Evolutionary conservation across 2,329 filamentous ascomycete genomes (phyloP).

Genomic region (Malbranchea zuffiana): DNA sequence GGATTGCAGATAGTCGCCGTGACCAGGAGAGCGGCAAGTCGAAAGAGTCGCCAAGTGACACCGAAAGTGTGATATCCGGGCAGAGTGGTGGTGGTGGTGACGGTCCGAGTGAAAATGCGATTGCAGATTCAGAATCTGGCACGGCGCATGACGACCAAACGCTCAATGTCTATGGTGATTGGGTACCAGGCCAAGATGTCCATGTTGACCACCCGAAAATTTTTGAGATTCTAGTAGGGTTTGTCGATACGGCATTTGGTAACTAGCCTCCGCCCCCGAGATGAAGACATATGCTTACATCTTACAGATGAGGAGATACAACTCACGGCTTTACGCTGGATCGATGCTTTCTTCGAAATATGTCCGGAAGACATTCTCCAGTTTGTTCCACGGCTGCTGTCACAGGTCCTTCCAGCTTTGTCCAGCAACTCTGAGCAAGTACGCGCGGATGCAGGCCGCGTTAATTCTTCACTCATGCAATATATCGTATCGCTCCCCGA

Average conservation of each 20-base stretch:
- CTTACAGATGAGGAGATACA: constrained; percentile 74
- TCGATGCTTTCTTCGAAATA: constrained; percentile 92
- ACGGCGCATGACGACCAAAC: constrained; percentile 46
- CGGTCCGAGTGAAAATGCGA: constrained; percentile 45
- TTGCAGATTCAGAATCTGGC: constrained; percentile 37
- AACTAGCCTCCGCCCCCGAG: constrained; percentile 6
- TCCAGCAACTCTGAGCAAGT: constrained; percentile 85
- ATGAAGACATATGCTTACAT: constrained; percentile 12
- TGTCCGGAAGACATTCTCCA: constrained; percentile 92
- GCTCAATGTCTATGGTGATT: constrained; percentile 70
- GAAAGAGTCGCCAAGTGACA: constrained; percentile 61
- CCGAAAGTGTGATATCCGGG: constrained; percentile 48
- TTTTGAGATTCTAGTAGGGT: constrained; percentile 79
- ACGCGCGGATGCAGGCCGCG: constrained; percentile 72
- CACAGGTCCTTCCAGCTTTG: constrained; percentile 86
- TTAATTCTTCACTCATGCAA: constrained; percentile 84
- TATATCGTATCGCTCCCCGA: constrained; percentile 87
- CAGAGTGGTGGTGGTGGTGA: constrained; percentile 28
- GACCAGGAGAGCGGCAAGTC: constrained; percentile 54
- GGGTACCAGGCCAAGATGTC: constrained; percentile 94
- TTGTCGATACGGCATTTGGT: constrained; percentile 74
- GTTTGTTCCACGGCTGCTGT: constrained; percentile 84
- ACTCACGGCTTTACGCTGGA: constrained; percentile 84
- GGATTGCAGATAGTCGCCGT: constrained; percentile 75
- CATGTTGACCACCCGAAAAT: constrained; percentile 89